Percentiles rank a stretch among this genome's conserved stretches.
Conservation (phyloP, 164 flowering plant species). For the Berberis thunbergii region DNA sequence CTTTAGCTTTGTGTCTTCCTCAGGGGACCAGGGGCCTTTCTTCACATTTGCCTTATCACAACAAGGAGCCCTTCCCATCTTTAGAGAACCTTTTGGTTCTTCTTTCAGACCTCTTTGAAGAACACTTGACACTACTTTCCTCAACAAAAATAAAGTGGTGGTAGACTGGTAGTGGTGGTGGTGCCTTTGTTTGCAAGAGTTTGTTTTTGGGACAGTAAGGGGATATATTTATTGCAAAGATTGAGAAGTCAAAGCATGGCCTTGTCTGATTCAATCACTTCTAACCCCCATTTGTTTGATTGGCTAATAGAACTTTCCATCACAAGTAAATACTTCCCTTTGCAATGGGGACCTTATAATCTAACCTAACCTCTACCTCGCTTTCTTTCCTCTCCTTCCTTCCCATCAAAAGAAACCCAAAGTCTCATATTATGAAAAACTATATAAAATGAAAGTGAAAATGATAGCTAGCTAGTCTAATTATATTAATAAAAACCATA, state of each 20-base stretch:
- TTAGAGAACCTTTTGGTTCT: neutral
- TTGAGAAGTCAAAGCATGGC: slow-evolving; percentile 18
- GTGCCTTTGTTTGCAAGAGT: slow-evolving; percentile 1
- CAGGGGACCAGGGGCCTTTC: slow-evolving; percentile 86
- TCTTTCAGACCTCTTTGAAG: neutral
- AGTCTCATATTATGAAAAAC: neutral
- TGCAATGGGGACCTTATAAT: slow-evolving; percentile 1
- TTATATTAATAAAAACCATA: neutral
- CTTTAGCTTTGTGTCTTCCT: slow-evolving; percentile 64
- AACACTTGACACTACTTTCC: slow-evolving; percentile 1
- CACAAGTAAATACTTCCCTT: slow-evolving; percentile 6
- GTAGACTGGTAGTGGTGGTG: neutral
- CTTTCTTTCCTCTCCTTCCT: neutral
- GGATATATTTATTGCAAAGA: slow-evolving; percentile 11
- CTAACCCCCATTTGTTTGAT: slow-evolving; percentile 2
- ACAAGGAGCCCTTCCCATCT: slow-evolving; percentile 87
- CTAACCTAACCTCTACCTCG: slow-evolving; percentile 1
- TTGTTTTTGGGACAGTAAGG: neutral
- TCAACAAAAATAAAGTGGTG: neutral
- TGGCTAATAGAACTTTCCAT: slow-evolving; percentile 13
- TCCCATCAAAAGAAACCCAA: slow-evolving; percentile 10
- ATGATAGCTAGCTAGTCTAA: neutral
- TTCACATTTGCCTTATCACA: slow-evolving; percentile 83
- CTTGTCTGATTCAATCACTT: slow-evolving; percentile 16
- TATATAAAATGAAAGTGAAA: too few species aligned